Evolutionary conservation across 139 green algal species (phyloP).

Genomic region (Gonium pectorale): DNA sequence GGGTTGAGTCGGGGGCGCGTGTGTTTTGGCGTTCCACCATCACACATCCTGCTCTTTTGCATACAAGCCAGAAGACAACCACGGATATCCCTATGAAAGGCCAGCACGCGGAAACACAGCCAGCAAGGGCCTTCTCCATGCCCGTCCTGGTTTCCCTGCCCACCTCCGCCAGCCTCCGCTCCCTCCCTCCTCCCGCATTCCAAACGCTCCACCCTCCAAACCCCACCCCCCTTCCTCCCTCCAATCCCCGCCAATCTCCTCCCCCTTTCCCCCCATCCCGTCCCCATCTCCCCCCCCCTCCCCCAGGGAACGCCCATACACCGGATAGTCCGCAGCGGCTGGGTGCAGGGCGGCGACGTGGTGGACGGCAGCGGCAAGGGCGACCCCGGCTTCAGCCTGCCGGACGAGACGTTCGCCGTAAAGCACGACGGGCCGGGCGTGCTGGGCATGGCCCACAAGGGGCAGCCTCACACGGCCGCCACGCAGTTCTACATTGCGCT

Average conservation of each 20-base stretch:
- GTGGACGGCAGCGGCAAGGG: slow-evolving; percentile 63
- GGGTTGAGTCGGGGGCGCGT: too few species aligned
- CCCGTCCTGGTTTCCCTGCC: too few species aligned
- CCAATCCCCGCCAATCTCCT: not conserved
- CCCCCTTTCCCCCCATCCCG: not conserved
- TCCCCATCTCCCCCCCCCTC: not conserved
- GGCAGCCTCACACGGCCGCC: slow-evolving; percentile 50
- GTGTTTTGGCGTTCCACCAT: too few species aligned
- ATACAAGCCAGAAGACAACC: too few species aligned
- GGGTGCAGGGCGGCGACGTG: slow-evolving; percentile 55
- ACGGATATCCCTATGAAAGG: too few species aligned
- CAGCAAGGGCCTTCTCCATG: too few species aligned
- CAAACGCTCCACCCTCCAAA: not conserved
- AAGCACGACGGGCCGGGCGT: slow-evolving; percentile 56
- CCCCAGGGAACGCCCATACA: slow-evolving; percentile 28
- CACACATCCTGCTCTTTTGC: too few species aligned
- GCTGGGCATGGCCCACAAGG: slow-evolving; percentile 57
- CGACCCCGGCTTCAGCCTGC: slow-evolving; percentile 46
- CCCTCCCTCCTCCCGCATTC: too few species aligned
- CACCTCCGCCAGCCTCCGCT: too few species aligned
- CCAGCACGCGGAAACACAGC: too few species aligned
- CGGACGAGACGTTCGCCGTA: slow-evolving; percentile 58
- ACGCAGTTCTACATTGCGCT: slow-evolving; percentile 65
- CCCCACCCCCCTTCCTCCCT: not conserved
- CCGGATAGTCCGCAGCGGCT: slow-evolving; percentile 22